Evolutionary conservation across 768 basidiomycete genomes (phyloP), one percentile per base, ranked within the genome.

Genomic region (Kondoa malvinella): DNA sequence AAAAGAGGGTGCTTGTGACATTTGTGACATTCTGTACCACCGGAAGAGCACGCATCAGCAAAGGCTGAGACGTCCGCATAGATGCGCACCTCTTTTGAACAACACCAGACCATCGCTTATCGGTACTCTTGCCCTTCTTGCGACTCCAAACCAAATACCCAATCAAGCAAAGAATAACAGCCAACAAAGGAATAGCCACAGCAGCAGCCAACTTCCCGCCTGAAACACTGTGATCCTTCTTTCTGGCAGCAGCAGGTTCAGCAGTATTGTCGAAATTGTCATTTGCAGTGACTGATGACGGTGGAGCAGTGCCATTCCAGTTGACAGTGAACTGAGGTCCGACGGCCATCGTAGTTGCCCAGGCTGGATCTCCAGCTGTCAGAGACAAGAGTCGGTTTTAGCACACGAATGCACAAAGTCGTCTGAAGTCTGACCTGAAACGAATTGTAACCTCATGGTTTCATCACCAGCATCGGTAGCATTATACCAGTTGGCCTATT

Each of bases 191-290:
- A 26, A 69, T 65, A 12, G 64, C 56, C 34, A 69, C 64, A n/a
- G 69, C 69, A 34, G 69, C 69, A 32, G 58, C 69, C 15, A 69
- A 40, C 33, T 67, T 67, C 2, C 66, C 69, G 25, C 67, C 66
- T 4, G 66, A n/a, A 1, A 67, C 15, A 29, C 65, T 57, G 2
- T 32, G 30, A 4, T 34, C 57, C n/a, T 34, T 40, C 12, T 62
- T 34, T 17, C 27, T 21, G 2, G 31, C 57, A 3, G 17, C 15
- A 31, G 66, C 60, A 27, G 26, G 17, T 32, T 69, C 58, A 21
- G 66, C 60, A n/a, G 65, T 62, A 8, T 34, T 34, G 3, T 57
- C 66, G 16, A 34, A 60, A 26, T 57, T 67, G 21, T 21, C 57
- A 26, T 65, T 65, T 4, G 57, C 58, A 50, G 68, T 30, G 3